phyloP scores from a whole-genome alignment of 352 stramenopile species.

The Globisporangium echinulatum region DNA sequence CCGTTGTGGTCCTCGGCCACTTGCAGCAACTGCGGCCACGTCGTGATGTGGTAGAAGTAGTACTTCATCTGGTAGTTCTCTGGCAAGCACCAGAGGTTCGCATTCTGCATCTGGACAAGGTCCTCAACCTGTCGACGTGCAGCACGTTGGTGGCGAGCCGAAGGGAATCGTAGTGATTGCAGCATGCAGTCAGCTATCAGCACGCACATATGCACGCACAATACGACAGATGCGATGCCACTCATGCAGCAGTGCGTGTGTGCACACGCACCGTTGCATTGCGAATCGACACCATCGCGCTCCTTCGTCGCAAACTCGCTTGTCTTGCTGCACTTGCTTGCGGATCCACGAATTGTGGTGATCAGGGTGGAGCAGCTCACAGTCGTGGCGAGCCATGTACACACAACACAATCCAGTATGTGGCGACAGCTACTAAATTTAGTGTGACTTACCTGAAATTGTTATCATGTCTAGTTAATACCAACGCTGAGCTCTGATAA shows the following conservation, averaged over 20 bases:
- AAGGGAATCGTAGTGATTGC: neutral
- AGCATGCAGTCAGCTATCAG: neutral
- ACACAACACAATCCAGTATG: too few species aligned
- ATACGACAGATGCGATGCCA: neutral
- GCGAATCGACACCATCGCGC: slow-evolving; percentile 92
- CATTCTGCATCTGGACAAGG: slow-evolving; percentile 98
- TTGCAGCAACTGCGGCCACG: slow-evolving; percentile 98
- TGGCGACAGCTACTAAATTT: too few species aligned
- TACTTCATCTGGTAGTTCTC: slow-evolving; percentile 99
- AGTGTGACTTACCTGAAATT: too few species aligned
- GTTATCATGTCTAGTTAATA: too few species aligned
- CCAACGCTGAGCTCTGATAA: too few species aligned
- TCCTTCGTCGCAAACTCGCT: neutral
- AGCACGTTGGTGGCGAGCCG: neutral
- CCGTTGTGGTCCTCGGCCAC: slow-evolving; percentile 96
- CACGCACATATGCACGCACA: neutral
- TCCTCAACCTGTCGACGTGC: slow-evolving; percentile 74
- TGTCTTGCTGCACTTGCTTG: neutral
- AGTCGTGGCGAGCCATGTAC: too few species aligned
- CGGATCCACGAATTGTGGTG: slow-evolving; percentile 4
- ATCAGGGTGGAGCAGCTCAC: too few species aligned
- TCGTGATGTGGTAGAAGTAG: slow-evolving; percentile 99
- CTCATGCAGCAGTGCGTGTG: neutral
- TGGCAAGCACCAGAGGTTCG: slow-evolving; percentile 99
- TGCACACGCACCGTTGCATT: slow-evolving; percentile 82